These are phyloP conservation scores for Petasospora rhodanensis DNA, from an alignment of 1,139 yeast genomes.

Conservation along the genomic window DNA sequence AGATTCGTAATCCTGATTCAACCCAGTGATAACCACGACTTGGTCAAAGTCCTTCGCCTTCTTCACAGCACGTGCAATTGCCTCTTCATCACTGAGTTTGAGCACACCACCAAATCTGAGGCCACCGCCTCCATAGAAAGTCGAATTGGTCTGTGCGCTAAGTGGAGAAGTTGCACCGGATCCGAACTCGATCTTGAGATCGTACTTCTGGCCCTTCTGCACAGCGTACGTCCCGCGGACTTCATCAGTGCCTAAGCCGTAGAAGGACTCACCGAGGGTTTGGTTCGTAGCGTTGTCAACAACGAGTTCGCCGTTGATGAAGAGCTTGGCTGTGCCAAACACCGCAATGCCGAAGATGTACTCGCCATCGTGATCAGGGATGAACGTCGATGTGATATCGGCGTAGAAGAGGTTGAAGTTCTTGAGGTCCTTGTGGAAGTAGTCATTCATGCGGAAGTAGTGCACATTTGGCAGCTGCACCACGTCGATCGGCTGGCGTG, in stretches of 20 bases:
- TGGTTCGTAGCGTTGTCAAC: conserved; percentile 52
- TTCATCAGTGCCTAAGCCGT: conserved; percentile 47
- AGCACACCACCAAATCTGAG: conserved; percentile 30
- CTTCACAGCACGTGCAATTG: conserved; percentile 34
- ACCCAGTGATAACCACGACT: conserved; percentile 40
- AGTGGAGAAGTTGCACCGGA: conserved; percentile 39
- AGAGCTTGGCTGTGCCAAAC: conserved; percentile 49
- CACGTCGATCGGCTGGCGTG: conserved; percentile 31
- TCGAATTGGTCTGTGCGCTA: conserved; percentile 23
- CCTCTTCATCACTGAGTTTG: conserved; percentile 27
- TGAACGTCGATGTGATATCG: conserved; percentile 38
- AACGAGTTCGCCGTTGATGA: conserved; percentile 43
- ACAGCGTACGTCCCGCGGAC: conserved; percentile 34
- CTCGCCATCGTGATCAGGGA: conserved; percentile 40
- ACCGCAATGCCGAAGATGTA: conserved; percentile 47
- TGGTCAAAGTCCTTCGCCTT: conserved; percentile 40
- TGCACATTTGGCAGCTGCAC: conserved; percentile 30
- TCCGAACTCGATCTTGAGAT: conserved; percentile 44
- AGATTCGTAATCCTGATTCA: conserved; percentile 42
- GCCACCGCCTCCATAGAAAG: conserved; percentile 38
- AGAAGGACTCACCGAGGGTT: conserved; percentile 42
- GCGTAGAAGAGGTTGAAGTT: conserved; percentile 28
- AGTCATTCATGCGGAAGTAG: conserved; percentile 42
- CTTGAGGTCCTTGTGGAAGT: conserved; percentile 24
- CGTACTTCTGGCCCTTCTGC: conserved; percentile 38